These are phyloP conservation scores for Ophiostoma australiae DNA, from an alignment of 2,329 filamentous ascomycete genomes.

Conservation along the genomic window DNA sequence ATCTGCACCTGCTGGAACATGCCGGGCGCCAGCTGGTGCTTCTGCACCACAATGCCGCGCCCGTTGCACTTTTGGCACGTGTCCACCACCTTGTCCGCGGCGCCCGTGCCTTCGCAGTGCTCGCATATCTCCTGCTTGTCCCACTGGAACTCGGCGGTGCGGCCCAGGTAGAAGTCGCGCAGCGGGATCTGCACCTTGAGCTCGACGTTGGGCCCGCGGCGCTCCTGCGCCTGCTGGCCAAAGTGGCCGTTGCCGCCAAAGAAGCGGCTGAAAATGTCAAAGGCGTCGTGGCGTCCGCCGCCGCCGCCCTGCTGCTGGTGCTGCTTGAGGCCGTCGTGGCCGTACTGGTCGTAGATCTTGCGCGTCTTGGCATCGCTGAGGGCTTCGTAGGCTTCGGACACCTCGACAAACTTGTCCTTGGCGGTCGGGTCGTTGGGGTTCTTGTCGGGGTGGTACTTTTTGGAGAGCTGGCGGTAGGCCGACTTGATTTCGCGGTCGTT, in stretches of 20 bases:
- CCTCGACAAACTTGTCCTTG: constrained; percentile 85
- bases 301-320: constrained; percentile 63
- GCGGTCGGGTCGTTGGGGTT: constrained; percentile 77
- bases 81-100: constrained; percentile 75
- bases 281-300: constrained; percentile 70
- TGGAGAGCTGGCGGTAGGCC: constrained; percentile 85
- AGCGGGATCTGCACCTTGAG: constrained; percentile 74
- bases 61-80: constrained; percentile 73
- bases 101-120: constrained; percentile 79
- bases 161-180: constrained; percentile 87
- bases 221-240: constrained; percentile 60
- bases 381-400: constrained; percentile 92
- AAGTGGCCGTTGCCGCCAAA: constrained; percentile 90
- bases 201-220: constrained; percentile 84
- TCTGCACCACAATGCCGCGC: constrained; percentile 77
- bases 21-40: constrained; percentile 91
- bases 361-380: constrained; percentile 75
- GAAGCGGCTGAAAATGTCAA: constrained; percentile 94
- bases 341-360: constrained; percentile 89
- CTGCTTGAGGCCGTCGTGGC: constrained; percentile 83
- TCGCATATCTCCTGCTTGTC: constrained; percentile 96
- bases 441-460: constrained; percentile 97
- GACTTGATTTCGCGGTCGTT: constrained; percentile 87
- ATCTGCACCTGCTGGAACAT: constrained; percentile 97
- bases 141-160: constrained; percentile 78